Evolutionary conservation across 495 filamentous ascomycete genomes (phyloP).

Genomic region (Haplographium delicatum): DNA sequence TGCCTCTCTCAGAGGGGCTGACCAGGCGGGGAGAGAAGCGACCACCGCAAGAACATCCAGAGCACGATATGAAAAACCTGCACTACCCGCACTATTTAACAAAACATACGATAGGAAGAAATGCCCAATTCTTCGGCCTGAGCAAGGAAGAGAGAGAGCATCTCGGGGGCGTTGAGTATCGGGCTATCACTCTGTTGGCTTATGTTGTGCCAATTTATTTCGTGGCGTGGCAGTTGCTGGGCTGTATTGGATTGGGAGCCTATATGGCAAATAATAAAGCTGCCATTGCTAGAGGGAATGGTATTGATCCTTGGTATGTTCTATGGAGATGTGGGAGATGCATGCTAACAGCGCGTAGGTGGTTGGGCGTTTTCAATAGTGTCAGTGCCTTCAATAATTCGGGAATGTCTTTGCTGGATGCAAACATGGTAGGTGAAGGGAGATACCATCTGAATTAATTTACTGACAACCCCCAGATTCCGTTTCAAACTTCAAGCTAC

Average conservation of each 20-base stretch:
- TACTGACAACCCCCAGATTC: constrained; percentile 32
- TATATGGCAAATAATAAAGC: constrained; percentile 61
- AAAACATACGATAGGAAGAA: constrained; percentile 48
- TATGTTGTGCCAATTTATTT: constrained; percentile 73
- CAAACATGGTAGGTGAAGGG: constrained; percentile 66
- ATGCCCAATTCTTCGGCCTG: constrained; percentile 69
- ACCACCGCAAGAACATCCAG: background rate
- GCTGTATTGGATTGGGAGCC: constrained; percentile 63
- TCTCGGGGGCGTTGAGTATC: constrained; percentile 77
- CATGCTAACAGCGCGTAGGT: constrained; percentile 35
- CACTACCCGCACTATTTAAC: constrained; percentile 22
- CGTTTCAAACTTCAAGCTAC: constrained; percentile 61
- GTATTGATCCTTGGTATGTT: constrained; percentile 52
- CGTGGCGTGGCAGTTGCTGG: constrained; percentile 63
- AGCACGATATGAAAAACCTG: background rate
- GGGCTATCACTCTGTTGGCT: constrained; percentile 65
- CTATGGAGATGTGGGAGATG: background rate
- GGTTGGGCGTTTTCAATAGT: constrained; percentile 65
- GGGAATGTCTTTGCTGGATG: constrained; percentile 79
- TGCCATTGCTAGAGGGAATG: constrained; percentile 56
- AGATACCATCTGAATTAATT: background rate
- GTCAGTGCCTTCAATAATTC: constrained; percentile 82
- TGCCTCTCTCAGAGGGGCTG: background rate
- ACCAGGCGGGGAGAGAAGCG: background rate
- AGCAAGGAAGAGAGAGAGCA: constrained; percentile 61